phyloP scores from a whole-genome alignment of 345 rosid genomes.

The Brassica nigra region DNA sequence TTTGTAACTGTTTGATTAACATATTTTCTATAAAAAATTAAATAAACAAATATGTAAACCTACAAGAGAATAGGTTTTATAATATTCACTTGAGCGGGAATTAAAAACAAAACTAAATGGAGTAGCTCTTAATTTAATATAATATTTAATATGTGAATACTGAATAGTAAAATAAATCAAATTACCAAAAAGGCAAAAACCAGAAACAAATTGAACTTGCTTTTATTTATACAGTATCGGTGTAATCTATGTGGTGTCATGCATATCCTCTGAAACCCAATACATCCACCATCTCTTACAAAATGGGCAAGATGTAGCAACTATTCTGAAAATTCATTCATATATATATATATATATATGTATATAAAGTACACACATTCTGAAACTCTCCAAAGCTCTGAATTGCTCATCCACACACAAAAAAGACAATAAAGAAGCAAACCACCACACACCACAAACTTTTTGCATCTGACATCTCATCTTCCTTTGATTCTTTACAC shows the following conservation, averaged over 20 bases:
- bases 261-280: conserved; percentile 11
- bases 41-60: no score
- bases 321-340: not conserved
- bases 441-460: conserved; percentile 13
- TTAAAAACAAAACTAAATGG: no score
- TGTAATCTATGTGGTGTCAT: not conserved
- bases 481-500: conserved; percentile 33
- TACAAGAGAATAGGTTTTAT: not conserved
- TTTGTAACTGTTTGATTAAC: no score
- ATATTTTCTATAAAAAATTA: no score
- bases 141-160: not conserved
- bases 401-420: conserved; percentile 22
- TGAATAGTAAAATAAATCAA: no score
- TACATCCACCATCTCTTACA: not conserved
- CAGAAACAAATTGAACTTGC: not conserved
- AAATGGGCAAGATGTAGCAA: conserved; percentile 13
- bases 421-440: not conserved
- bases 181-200: not conserved
- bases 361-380: not conserved
- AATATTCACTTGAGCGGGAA: not conserved
- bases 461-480: conserved; percentile 29
- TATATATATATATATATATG: no score
- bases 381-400: conserved; percentile 1
- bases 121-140: not conserved
- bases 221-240: not conserved